Conservation (phyloP, 2,329 filamentous ascomycete genomes). For the Aspergillus sp. region DNA sequence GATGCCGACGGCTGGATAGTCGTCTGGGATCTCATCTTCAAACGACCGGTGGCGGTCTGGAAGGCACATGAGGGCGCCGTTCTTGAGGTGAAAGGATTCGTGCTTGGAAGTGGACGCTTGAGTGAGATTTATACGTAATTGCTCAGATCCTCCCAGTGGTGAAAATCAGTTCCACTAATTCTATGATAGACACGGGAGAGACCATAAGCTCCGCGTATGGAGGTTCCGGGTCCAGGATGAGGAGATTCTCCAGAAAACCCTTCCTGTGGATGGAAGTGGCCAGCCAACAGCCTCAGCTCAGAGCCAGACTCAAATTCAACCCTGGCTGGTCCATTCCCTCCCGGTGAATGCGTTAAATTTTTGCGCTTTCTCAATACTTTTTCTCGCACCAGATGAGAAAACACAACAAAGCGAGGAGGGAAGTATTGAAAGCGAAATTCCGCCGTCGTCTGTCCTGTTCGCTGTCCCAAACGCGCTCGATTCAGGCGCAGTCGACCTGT, state of each 20-base stretch:
- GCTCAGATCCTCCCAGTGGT: conserved; percentile 34
- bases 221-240: conserved; percentile 66
- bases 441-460: conserved; percentile 54
- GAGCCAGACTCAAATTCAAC: conserved; percentile 44
- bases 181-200: conserved; percentile 77
- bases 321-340: conserved; percentile 83
- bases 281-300: conserved; percentile 20
- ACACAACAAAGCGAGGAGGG: background rate
- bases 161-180: background rate
- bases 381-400: conserved; percentile 13
- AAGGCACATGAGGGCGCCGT: conserved; percentile 77
- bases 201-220: conserved; percentile 86
- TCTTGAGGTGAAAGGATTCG: conserved; percentile 72
- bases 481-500: conserved; percentile 80
- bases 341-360: conserved; percentile 95
- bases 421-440: background rate
- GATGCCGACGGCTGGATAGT: conserved; percentile 90
- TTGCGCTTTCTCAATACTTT: conserved; percentile 58
- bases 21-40: conserved; percentile 79
- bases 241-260: conserved; percentile 57
- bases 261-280: conserved; percentile 67
- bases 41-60: conserved; percentile 83
- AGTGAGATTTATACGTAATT: conserved; percentile 75
- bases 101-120: conserved; percentile 51
- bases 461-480: conserved; percentile 78